Conservation (phyloP, 148 eudicot genomes). For the Drosera capensis region DNA sequence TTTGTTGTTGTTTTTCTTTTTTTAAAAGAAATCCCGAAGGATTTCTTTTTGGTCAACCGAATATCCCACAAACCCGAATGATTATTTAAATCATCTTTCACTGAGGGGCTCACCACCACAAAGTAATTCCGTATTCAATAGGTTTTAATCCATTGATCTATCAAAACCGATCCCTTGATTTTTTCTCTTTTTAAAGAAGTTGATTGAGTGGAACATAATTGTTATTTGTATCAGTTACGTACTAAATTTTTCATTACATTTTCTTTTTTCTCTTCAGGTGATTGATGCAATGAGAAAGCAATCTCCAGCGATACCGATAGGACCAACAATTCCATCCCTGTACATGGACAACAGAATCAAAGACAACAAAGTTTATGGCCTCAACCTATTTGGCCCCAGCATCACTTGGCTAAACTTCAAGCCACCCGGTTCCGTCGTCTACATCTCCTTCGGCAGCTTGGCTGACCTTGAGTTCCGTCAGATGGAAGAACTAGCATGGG, state of each 20-base stretch:
- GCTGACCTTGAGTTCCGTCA: conserved; percentile 11
- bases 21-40: too few relatives aligned
- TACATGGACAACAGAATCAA: conserved; percentile 14
- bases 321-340: conserved; percentile 26
- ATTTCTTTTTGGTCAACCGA: too few relatives aligned
- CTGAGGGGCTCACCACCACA: too few relatives aligned
- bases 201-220: not conserved
- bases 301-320: conserved; percentile 19
- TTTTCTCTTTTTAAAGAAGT: too few relatives aligned
- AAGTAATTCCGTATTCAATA: too few relatives aligned
- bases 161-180: too few relatives aligned
- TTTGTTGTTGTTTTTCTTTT: too few relatives aligned
- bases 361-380: conserved; percentile 19
- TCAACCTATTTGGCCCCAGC: conserved; percentile 16
- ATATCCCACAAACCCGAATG: too few relatives aligned
- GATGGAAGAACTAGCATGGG: conserved; percentile 30
- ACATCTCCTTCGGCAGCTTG: conserved; percentile 34
- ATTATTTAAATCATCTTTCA: too few relatives aligned
- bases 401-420: conserved; percentile 23
- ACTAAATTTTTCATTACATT: too few relatives aligned
- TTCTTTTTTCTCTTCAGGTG: conserved; percentile 9
- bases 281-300: conserved; percentile 12
- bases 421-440: conserved; percentile 15
- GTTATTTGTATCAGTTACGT: too few relatives aligned
- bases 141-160: too few relatives aligned